Percentiles rank a stretch among this genome's conserved stretches.
phyloP scores from a whole-genome alignment of 1,139 yeast genomes.

The Blastobotrys ciferrii region DNA sequence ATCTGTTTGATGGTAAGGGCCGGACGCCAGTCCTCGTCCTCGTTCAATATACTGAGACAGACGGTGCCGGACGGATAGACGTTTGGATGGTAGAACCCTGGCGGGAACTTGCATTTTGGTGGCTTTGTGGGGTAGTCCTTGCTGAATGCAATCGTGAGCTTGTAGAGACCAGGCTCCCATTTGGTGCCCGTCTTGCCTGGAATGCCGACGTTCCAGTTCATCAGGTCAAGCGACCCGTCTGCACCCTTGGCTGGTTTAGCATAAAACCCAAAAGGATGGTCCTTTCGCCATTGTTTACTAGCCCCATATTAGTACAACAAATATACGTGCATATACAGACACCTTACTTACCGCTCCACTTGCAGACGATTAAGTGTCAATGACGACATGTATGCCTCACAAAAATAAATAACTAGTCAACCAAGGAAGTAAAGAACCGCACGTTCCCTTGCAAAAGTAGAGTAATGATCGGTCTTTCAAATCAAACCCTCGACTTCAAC shows the following conservation, averaged over 20 bases:
- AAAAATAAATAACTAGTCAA: no score
- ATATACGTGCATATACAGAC: slow-evolving; percentile 7
- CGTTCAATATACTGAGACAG: slow-evolving; percentile 88
- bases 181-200: slow-evolving; percentile 87
- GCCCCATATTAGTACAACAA: neutral
- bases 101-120: slow-evolving; percentile 86
- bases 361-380: slow-evolving; percentile 76
- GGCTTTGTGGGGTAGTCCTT: slow-evolving; percentile 96
- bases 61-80: slow-evolving; percentile 96
- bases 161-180: slow-evolving; percentile 88
- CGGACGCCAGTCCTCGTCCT: slow-evolving; percentile 97
- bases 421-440: no score
- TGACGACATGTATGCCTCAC: slow-evolving; percentile 23
- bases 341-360: slow-evolving; percentile 56
- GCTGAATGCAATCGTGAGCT: slow-evolving; percentile 79
- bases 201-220: slow-evolving; percentile 90
- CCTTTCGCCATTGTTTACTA: slow-evolving; percentile 95
- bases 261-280: slow-evolving; percentile 95
- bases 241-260: slow-evolving; percentile 79
- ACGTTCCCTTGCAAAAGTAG: no score
- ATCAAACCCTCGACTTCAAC: no score
- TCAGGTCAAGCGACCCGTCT: slow-evolving; percentile 83
- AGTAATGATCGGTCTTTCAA: no score
- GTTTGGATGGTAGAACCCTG: slow-evolving; percentile 91
- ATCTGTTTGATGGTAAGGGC: slow-evolving; percentile 91